Evolutionary conservation across 257 asterid genomes (phyloP), one percentile per base, ranked within the genome.

Genomic region (Verbena officinalis): DNA sequence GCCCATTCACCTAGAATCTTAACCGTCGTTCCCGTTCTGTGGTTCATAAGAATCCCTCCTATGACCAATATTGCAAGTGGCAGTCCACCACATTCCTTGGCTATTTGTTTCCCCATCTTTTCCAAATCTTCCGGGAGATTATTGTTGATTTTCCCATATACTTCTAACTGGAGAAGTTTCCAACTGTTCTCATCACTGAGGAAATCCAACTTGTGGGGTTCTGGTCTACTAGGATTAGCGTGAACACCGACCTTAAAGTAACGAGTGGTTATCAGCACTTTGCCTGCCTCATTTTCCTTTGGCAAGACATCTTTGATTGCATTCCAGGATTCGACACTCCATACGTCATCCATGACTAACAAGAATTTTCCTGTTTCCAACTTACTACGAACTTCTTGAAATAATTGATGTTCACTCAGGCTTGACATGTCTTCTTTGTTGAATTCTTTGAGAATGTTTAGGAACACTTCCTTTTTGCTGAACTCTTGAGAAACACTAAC

Each of bases 241-340:
- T 44, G 17, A 2, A 0, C 0, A n/a, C 73, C 89, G 4, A 84
- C 83, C 23, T 5, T 15, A n/a, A n/a, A n/a, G 1, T 66, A 10
- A 12, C 91, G 83, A 33, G 77, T 87, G 1, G 91, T 84, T 23
- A 87, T 21, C 58, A 84, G 51, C 16, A 84, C 73, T 52, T 80
- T 73, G 7, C 85, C 76, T 0, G n/a, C 12, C 4, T 6, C 20
- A 13, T 70, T 73, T 23, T 30, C 24, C 16, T 3, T 33, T 0
- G 90, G 84, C 64, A 86, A 61, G 0, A 66, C 77, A 9, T 4
- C 4, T 42, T 49, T 12, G 44, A 83, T 64, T 0, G 23, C 64
- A 0, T 60, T 52, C 87, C 84, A 80, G 19, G 69, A 69, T 0
- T 46, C 75, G 0, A 11, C 48, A 0, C 62, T 71, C 89, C 92